Evolutionary conservation across 2,329 filamentous ascomycete genomes (phyloP).

Genomic region (Pseudogymnoascus sp.): DNA sequence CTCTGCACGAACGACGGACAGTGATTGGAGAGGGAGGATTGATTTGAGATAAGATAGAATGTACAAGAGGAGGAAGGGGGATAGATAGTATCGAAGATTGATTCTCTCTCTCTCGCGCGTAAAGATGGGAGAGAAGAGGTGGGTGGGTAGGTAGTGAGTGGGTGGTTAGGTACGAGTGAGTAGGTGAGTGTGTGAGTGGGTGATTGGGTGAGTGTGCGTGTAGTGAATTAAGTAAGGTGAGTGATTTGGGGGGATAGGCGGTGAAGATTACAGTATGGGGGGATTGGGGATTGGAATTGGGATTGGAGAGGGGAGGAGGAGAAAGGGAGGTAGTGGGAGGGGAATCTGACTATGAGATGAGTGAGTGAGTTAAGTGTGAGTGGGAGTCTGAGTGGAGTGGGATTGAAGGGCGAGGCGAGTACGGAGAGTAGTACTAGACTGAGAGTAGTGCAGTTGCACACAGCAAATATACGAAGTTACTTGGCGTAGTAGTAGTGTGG

Average conservation of each 20-base stretch:
- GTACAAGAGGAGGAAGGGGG: background rate
- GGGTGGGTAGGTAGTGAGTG: background rate
- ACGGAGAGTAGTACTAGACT: background rate
- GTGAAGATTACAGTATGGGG: background rate
- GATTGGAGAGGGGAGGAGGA: background rate
- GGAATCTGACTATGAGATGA: background rate
- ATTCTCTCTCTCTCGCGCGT: no score
- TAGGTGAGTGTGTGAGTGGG: no score
- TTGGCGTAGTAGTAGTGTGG: no score
- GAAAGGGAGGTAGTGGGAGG: background rate
- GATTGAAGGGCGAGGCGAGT: background rate
- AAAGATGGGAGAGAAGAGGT: no score
- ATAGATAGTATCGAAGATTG: background rate
- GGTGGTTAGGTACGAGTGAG: background rate
- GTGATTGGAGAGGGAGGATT: background rate
- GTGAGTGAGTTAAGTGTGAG: no score
- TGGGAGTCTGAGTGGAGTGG: no score
- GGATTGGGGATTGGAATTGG: background rate
- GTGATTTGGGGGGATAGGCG: background rate
- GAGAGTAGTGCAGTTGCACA: background rate
- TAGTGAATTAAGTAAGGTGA: background rate
- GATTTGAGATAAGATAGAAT: background rate
- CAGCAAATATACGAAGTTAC: background rate
- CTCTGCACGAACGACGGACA: background rate
- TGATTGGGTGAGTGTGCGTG: background rate